phyloP scores from a whole-genome alignment of 768 basidiomycete species.

The Kwoniella mangroviensis region DNA sequence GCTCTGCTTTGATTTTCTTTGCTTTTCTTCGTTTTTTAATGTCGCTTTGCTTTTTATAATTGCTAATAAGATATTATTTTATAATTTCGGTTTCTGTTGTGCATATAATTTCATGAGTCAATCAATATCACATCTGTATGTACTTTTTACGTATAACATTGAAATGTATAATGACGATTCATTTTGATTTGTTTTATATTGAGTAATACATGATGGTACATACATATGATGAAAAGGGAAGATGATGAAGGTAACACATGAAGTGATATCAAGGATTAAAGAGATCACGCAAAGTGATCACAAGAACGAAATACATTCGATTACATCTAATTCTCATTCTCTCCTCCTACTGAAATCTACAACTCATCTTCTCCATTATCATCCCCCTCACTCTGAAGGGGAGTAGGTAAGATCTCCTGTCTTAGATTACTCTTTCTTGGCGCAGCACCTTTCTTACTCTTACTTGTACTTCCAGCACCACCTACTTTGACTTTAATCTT shows the following conservation, averaged over 20 bases:
- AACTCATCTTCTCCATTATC: slow-evolving; percentile 21
- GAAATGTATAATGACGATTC: slow-evolving; percentile 3
- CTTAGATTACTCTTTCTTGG: slow-evolving; percentile 47
- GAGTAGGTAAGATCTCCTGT: slow-evolving; percentile 43
- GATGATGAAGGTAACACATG: neutral
- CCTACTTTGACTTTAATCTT: neutral
- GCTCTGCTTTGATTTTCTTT: neutral
- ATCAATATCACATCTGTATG: neutral
- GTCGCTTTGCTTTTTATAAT: too few relatives aligned
- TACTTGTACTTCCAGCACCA: neutral
- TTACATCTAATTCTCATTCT: neutral
- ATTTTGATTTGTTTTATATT: neutral
- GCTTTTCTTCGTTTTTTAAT: too few relatives aligned
- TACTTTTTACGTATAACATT: neutral
- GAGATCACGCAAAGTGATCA: too few relatives aligned
- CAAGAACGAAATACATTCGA: neutral
- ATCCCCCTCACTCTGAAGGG: slow-evolving; percentile 9
- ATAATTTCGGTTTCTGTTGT: neutral
- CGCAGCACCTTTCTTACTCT: slow-evolving; percentile 14
- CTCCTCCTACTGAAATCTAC: neutral
- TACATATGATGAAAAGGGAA: neutral
- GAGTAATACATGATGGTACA: neutral
- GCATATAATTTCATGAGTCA: neutral
- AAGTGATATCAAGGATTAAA: neutral
- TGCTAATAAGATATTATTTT: neutral